Base-by-base conservation (phyloP, 192 early-diverging fungal genomes). In the Coemansia sp. region DNA sequence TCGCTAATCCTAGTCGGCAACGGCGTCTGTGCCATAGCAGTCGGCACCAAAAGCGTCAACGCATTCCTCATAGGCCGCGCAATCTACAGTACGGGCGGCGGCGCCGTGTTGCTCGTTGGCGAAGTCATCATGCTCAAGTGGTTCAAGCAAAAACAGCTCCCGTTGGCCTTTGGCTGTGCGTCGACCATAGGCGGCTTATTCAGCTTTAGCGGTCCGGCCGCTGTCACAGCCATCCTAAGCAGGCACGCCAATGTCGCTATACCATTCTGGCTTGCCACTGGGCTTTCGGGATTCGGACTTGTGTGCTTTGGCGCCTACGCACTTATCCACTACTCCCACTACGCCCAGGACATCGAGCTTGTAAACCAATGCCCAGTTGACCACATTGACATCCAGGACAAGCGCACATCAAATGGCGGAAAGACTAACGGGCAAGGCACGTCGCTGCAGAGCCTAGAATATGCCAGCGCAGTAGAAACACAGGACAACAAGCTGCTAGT, bases 81-180 rank as follows among this genome's bases (percentile, higher is more conserved):
- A 11, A 73, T 82, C 41, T 85, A 79, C 58, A 82, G 83, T 37
- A 56, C 75, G 20, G 83, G 83, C 13, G 73, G 75, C 20, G 76
- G 75, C 8, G 76, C 78, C 0, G 77, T 85, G 52, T 62, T 85
- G 13, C 68, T 79, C 8, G 79, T 82, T 16, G 79, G 80, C 55
- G 79, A 85, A 57, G 77, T 79, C n/a, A 85, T 85, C 12, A 64
- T 85, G 64, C 53, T 82, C 16, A 81, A 82, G 48, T 85, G 83
- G 83, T 85, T 85, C 65, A 77, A 79, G 41, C 73, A 72, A 16
- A 57, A 72, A 6, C 70, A 74, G 50, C 75, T 84, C 16, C 74
- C 83, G 0, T 33, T 81, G 4, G 79, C 78, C 2, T 77, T 81
- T 68, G 83, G 78, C 21, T 65, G 69, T 25, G 65, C 76, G 13